Percentiles rank a stretch among this genome's conserved stretches.
These are phyloP conservation scores for Daldinia caldariorum DNA, from an alignment of 495 filamentous ascomycete species.

Conservation along the genomic window DNA sequence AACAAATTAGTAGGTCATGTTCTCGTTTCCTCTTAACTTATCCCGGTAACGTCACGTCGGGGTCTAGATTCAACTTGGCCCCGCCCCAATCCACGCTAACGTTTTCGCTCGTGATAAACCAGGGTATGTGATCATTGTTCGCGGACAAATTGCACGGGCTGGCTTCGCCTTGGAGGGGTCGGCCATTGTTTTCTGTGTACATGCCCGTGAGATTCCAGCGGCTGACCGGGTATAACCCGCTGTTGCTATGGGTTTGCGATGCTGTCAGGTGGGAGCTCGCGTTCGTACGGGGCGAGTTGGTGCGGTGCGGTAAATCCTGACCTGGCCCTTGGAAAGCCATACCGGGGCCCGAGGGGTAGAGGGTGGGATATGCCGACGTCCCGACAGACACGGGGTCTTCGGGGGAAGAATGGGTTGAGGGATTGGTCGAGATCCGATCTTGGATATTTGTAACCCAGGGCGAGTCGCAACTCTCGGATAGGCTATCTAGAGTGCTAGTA, in stretches of 20 bases:
- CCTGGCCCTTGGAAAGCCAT: neutral
- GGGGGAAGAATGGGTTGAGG: slow-evolving; percentile 16
- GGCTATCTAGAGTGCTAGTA: slow-evolving; percentile 5
- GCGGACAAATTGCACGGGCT: neutral
- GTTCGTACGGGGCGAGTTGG: slow-evolving; percentile 9
- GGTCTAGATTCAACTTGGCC: neutral
- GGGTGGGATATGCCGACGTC: neutral
- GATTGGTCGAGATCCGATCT: slow-evolving; percentile 12
- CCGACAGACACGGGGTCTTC: neutral
- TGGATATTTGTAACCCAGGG: neutral
- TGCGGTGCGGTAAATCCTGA: slow-evolving; percentile 19
- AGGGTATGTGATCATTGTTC: slow-evolving; percentile 3
- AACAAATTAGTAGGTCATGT: neutral
- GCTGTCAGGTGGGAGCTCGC: neutral
- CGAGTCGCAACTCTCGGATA: slow-evolving; percentile 7
- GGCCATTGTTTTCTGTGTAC: neutral
- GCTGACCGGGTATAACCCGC: neutral
- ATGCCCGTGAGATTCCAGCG: slow-evolving; percentile 5
- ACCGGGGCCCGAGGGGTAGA: neutral
- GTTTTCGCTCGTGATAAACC: slow-evolving; percentile 12
- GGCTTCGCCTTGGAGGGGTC: neutral
- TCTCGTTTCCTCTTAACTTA: neutral
- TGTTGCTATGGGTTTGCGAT: neutral
- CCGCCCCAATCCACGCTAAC: neutral
- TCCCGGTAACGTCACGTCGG: neutral